These are phyloP conservation scores for Tulasnella sp. DNA, from an alignment of 768 basidiomycete genomes.

Conservation along the genomic window DNA sequence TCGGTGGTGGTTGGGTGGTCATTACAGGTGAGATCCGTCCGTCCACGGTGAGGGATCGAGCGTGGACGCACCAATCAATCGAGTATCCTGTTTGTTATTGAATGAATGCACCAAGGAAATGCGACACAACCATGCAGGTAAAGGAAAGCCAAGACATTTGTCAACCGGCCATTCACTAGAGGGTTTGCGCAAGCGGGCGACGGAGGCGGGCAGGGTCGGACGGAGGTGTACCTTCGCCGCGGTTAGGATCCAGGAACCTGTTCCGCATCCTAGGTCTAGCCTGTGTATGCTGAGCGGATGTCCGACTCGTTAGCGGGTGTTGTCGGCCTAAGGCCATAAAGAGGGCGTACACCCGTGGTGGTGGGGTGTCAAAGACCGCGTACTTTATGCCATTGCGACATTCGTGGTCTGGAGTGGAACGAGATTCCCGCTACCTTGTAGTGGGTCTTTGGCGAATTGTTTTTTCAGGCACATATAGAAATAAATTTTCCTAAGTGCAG, in stretches of 20 bases:
- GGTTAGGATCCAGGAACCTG: constrained; percentile 70
- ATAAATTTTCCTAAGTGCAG: too few species aligned
- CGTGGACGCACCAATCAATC: constrained; percentile 56
- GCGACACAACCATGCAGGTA: background rate
- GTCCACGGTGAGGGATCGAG: background rate
- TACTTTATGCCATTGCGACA: constrained; percentile 54
- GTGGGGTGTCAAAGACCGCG: constrained; percentile 60
- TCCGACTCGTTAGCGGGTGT: constrained; percentile 20
- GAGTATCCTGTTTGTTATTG: constrained; percentile 44
- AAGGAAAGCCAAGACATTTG: background rate
- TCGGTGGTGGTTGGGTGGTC: background rate
- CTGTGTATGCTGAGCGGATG: constrained; percentile 37
- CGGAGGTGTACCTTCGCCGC: constrained; percentile 45
- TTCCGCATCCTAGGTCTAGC: constrained; percentile 71
- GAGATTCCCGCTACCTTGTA: background rate
- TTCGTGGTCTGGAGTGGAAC: constrained; percentile 1
- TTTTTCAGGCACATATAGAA: too few species aligned
- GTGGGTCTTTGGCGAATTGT: too few species aligned
- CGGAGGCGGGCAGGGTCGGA: constrained; percentile 12
- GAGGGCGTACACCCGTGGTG: constrained; percentile 56
- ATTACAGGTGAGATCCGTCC: background rate
- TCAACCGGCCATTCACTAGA: background rate
- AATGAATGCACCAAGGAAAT: background rate
- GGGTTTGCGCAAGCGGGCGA: background rate
- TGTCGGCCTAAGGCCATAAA: constrained; percentile 5